phyloP scores from a whole-genome alignment of 1,284 basidiomycete genomes.

The Vanrija sp. region DNA sequence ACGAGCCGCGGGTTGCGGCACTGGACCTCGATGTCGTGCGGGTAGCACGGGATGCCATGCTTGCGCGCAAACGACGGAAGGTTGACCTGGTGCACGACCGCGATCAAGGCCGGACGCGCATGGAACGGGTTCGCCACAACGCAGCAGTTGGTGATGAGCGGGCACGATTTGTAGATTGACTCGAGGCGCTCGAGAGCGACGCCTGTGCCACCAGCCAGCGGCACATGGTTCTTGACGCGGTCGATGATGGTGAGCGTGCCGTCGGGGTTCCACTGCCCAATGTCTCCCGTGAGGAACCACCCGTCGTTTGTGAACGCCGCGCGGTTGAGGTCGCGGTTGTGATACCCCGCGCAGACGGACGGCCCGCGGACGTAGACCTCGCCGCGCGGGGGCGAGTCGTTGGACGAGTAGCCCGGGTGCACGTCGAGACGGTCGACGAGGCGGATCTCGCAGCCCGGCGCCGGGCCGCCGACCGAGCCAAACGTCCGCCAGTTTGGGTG shows the following conservation, averaged over 20 bases:
- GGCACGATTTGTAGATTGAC: constrained; percentile 80
- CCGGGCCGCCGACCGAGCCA: constrained; percentile 70
- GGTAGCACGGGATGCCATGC: constrained; percentile 25
- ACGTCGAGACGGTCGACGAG: constrained; percentile 72
- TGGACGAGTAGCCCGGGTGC: constrained; percentile 60
- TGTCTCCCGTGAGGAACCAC: constrained; percentile 83
- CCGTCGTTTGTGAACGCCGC: constrained; percentile 84
- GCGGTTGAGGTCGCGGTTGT: constrained; percentile 57
- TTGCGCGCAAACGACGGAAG: constrained; percentile 57
- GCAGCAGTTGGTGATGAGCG: constrained; percentile 77
- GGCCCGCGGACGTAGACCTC: constrained; percentile 77
- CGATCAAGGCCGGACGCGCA: constrained; percentile 78
- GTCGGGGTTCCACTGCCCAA: constrained; percentile 81
- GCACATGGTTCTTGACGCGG: constrained; percentile 82
- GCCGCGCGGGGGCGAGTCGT: constrained; percentile 69
- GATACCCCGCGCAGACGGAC: constrained; percentile 52
- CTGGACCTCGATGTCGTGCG: constrained; percentile 51
- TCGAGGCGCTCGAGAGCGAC: constrained; percentile 90
- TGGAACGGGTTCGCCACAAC: constrained; percentile 78
- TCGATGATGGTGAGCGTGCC: constrained; percentile 80
- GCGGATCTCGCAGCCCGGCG: constrained; percentile 82
- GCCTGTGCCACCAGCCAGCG: constrained; percentile 58
- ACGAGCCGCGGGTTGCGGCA: constrained; percentile 55
- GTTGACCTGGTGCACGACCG: constrained; percentile 66
- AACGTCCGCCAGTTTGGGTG: constrained; percentile 37